Evolutionary conservation across 352 stramenopile genomes (phyloP), one percentile per base, ranked within the genome.

Genomic region (Globisporangium heterothallicum): DNA sequence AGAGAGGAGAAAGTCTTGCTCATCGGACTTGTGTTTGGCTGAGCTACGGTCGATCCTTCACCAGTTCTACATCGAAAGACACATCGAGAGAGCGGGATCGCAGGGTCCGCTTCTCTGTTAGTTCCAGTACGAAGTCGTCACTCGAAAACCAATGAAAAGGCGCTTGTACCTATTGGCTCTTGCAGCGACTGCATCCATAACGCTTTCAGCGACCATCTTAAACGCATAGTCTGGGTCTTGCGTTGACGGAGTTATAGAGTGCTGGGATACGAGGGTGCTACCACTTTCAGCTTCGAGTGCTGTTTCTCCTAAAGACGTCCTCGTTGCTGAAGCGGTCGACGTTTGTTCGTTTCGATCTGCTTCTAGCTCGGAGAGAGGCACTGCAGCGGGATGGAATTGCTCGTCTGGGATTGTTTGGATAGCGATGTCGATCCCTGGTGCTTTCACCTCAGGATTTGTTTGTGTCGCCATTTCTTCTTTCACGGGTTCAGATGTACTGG

Each of bases 1-100:
- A 87, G 63, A n/a, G 72, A 76, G 22, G 52, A 71, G 35, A 59
- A 82, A 29, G 46, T 61, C 8, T 59, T 54, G 27, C 4, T 42
- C 29, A 29, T 30, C 4, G 40, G 40, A 29, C 42, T 46, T n/a
- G 14, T 13, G 7, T 16, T 13, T 13, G 10, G 32, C 6, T 3
- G n/a, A 46, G 36, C 34, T 19, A 24, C 13, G 4, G 18, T 24
- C 22, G 35, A 16, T 10, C 42, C 36, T 16, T 54, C 53, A 10
- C 32, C 19, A 6, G 44, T 25, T 35, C 53, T 60, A 34, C n/a
- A 34, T 18, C 26, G 7, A n/a, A 21, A 22, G n/a, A 30, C 6
- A 32, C 6, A 18, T 14, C 44, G 32, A 13, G 24, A 30, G 2
- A 51, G 24, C 16, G n/a, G n/a, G n/a, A n/a, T n/a, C n/a, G n/a